Evolutionary conservation across 164 flowering plant species (phyloP), one percentile per base, ranked within the genome.

Genomic region (Piper betle): DNA sequence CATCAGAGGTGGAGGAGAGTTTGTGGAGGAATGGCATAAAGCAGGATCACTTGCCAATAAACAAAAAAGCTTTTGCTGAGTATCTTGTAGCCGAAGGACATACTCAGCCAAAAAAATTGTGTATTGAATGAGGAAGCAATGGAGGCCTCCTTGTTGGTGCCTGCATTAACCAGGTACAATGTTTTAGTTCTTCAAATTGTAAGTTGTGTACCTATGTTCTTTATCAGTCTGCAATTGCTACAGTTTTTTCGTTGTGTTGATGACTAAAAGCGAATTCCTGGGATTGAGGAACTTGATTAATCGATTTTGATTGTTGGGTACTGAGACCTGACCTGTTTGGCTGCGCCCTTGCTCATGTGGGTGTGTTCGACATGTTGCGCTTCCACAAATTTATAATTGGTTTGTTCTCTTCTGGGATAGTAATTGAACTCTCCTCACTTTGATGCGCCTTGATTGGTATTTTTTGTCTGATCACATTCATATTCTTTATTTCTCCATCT

Each of bases 261-360:
- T n/a, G n/a, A n/a, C n/a, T n/a, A n/a, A n/a, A n/a, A n/a, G n/a
- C n/a, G n/a, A n/a, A n/a, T n/a, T n/a, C n/a, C 52, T 7, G 52
- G 52, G 52, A 48, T 7, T 48, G 8, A n/a, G n/a, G n/a, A n/a
- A n/a, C n/a, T n/a, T n/a, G n/a, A n/a, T n/a, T n/a, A n/a, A n/a
- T n/a, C n/a, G 12, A 43, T 43, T 43, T 43, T 8, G 12, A 43
- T 43, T 43, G 8, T 10, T 43, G 50, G 4, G n/a, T n/a, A 43
- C 85, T 91, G 99, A 81, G 96, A 72, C 97, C 99, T 75, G 96
- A 88, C 80, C 92, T 94, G 58, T 94, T 84, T 78, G 99, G 99
- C 9, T 94, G 99, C 79, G 99, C 90, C 66, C 71, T 94, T 70
- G 96, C 99, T 68, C 96, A 88, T 82, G 99, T 94, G 73, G 99